phyloP scores from a whole-genome alignment of 2,329 filamentous ascomycete genomes.

The Calonectria ilicicola region DNA sequence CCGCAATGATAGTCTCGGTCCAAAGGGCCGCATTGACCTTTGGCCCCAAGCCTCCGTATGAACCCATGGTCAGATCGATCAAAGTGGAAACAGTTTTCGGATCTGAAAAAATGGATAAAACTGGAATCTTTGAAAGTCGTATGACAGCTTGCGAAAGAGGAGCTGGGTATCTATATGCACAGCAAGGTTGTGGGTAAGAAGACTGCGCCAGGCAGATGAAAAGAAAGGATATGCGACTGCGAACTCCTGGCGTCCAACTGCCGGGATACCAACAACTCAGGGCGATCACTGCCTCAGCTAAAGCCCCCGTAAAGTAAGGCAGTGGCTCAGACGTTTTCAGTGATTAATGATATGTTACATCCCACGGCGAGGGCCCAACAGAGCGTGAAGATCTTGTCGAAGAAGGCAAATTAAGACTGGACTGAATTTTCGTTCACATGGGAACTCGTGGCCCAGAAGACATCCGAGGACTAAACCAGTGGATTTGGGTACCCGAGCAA shows the following conservation, averaged over 20 bases:
- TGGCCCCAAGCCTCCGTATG: slow-evolving; percentile 5
- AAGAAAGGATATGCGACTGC: neutral
- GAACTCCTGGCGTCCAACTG: neutral
- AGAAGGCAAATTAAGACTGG: neutral
- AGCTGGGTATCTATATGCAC: neutral
- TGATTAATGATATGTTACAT: slow-evolving; percentile 9
- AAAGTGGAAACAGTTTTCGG: neutral
- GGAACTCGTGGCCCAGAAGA: neutral
- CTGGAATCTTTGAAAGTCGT: neutral
- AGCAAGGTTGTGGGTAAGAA: neutral
- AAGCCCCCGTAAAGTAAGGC: neutral
- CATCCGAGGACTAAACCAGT: neutral
- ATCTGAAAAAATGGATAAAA: neutral
- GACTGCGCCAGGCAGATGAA: neutral
- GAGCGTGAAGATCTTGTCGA: neutral
- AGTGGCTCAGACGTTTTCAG: neutral
- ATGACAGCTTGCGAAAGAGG: neutral
- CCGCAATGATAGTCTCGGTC: neutral
- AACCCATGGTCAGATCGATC: neutral
- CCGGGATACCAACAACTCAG: neutral
- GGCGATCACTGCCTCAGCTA: slow-evolving; percentile 3
- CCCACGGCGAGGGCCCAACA: neutral
- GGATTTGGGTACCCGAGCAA: neutral
- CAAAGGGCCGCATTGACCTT: slow-evolving; percentile 11
- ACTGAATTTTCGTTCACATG: neutral